Conservation (phyloP, 164 flowering plant species). For the Liquidambar formosana region DNA sequence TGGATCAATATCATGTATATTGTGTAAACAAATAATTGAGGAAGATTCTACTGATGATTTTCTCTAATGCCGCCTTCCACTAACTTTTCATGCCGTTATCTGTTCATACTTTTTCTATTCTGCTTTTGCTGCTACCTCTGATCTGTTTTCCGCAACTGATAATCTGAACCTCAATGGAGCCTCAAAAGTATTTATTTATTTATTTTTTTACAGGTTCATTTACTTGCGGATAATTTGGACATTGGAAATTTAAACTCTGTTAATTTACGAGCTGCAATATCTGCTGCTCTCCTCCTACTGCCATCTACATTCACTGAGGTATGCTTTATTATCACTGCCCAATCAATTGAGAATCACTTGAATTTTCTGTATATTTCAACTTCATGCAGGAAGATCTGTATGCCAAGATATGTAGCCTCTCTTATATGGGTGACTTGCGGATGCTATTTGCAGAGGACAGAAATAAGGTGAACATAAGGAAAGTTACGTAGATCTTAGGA, state of each 20-base stretch:
- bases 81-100: neutral
- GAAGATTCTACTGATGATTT: neutral
- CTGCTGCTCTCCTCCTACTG: constrained; percentile 89
- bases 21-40: too few relatives aligned
- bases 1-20: too few relatives aligned
- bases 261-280: constrained; percentile 74
- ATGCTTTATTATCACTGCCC: constrained; percentile 16
- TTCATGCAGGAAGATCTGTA: constrained; percentile 78
- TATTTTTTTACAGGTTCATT: constrained; percentile 49
- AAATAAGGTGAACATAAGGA: constrained; percentile 59
- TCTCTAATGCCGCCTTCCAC: neutral
- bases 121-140: neutral
- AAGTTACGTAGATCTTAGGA: neutral
- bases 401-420: constrained; percentile 88
- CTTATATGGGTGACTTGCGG: constrained; percentile 91
- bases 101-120: neutral
- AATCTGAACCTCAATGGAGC: neutral
- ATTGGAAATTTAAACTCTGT: constrained; percentile 48
- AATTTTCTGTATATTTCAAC: neutral
- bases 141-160: neutral
- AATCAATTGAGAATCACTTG: neutral
- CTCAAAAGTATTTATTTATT: neutral
- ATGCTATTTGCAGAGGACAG: constrained; percentile 97
- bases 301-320: constrained; percentile 86
- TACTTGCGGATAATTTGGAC: constrained; percentile 67